Evolutionary conservation across 805 yeast species (phyloP), one percentile per base, ranked within the genome.

Genomic region (Candida berthetii): DNA sequence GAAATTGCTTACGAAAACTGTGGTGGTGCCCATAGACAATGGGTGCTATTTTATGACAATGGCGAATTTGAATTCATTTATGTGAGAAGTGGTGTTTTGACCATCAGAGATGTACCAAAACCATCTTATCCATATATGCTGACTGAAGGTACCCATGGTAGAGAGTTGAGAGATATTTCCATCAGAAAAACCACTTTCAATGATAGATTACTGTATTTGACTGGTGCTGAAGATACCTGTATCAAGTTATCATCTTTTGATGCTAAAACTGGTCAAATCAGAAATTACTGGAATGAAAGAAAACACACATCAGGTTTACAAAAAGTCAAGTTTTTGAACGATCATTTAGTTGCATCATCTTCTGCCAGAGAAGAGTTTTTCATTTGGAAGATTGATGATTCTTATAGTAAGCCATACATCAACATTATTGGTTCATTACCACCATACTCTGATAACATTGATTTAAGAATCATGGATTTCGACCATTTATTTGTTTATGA

Each of bases 241-340:
- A 63, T 93, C 5, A 74, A 77, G 44, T 48, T 91, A n/a, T 74
- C 81, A 3, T 53, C 64, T 25, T 43, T 64, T 3, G 42, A 58
- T 40, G 37, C 42, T 14, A 35, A 18, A 1, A 50, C 53, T 17
- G 87, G 88, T 1, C 44, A 49, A 0, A 47, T 85, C 2, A 52
- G 54, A 8, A 71, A 69, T 31, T 62, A 61, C 27, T 79, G 87
- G 82, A 71, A 84, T 3, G 71, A 82, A 55, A 76, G 91, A 58
- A 76, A 78, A 42, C 99, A 93, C 58, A 83, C 88, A 4, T 87
- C 96, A 2, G 98, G 98, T 1, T 62, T 93, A 37, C 98, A 91
- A 58, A 73, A 77, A 18, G 71, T 85, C 14, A 78, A 76, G 43
- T 76, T 86, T 41, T 66, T 89, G 31, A 74, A 71, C 48, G 65